Conservation (phyloP, 2,329 filamentous ascomycete species). For the Dactylellina haptotyla region DNA sequence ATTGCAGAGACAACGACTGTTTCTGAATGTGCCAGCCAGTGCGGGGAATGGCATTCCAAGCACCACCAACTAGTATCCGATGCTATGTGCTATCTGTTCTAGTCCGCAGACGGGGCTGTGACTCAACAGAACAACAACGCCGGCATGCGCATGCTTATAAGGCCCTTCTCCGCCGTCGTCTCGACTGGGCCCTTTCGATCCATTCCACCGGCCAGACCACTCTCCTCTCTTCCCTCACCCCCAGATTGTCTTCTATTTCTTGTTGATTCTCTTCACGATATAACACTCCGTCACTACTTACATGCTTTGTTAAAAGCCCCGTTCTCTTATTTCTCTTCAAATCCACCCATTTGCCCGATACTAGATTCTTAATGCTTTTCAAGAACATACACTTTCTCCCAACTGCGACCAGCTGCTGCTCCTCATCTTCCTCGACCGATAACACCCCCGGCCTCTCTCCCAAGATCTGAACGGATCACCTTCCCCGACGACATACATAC, state of each 20-base stretch:
- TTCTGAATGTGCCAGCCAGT: background rate
- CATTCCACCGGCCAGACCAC: background rate
- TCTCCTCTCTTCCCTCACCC: background rate
- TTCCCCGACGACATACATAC: slow-evolving; percentile 14
- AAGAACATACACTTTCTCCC: slow-evolving; percentile 26
- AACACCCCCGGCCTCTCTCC: slow-evolving; percentile 37
- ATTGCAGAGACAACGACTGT: no score
- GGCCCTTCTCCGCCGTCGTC: slow-evolving; percentile 35
- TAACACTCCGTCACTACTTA: no score
- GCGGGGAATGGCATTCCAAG: background rate
- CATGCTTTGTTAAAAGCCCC: no score
- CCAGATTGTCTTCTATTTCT: background rate
- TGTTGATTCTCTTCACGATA: background rate
- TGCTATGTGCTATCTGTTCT: no score
- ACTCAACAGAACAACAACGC: slow-evolving; percentile 35
- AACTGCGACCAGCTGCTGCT: slow-evolving; percentile 28
- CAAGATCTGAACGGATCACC: slow-evolving; percentile 35
- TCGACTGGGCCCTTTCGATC: slow-evolving; percentile 22
- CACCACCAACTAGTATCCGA: no score
- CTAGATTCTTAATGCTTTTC: slow-evolving; percentile 44
- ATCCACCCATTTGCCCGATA: slow-evolving; percentile 4
- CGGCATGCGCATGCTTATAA: slow-evolving; percentile 35
- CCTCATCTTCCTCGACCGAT: slow-evolving; percentile 23
- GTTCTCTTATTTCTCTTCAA: background rate
- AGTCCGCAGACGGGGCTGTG: slow-evolving; percentile 34